Percentiles rank a stretch among this genome's conserved stretches.
phyloP scores from a whole-genome alignment of 805 yeast species.

The Starmerella sp. region DNA sequence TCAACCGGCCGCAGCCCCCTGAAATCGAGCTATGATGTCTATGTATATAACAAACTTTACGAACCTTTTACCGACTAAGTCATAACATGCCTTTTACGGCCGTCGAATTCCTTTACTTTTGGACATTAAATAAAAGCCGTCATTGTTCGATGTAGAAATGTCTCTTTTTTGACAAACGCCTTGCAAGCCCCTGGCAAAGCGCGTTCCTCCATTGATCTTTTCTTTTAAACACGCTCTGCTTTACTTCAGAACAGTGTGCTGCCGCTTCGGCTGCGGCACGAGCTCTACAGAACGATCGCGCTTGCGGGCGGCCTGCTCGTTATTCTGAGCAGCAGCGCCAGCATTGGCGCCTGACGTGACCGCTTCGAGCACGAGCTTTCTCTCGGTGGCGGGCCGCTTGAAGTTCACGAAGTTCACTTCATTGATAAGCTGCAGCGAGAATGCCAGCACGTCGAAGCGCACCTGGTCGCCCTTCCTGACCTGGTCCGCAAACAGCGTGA shows the following conservation, averaged over 20 bases:
- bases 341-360: slow-evolving; percentile 7
- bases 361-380: slow-evolving; percentile 4
- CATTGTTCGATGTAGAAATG: no score
- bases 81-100: no score
- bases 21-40: slow-evolving; percentile 6
- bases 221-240: neutral
- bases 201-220: neutral
- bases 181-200: neutral
- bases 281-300: slow-evolving; percentile 16
- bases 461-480: slow-evolving; percentile 32
- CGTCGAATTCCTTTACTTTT: no score
- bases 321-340: neutral
- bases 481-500: slow-evolving; percentile 56
- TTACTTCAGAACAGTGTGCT: slow-evolving; percentile 11
- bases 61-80: no score
- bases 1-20: slow-evolving; percentile 15
- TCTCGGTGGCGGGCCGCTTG: slow-evolving; percentile 11
- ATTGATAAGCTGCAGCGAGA: slow-evolving; percentile 6
- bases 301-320: slow-evolving; percentile 9
- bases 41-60: neutral
- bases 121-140: no score
- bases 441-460: slow-evolving; percentile 10
- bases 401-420: neutral
- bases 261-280: slow-evolving; percentile 16
- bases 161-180: neutral